Conservation (phyloP, 768 basidiomycete genomes). For the Leccinum aurantiacum region DNA sequence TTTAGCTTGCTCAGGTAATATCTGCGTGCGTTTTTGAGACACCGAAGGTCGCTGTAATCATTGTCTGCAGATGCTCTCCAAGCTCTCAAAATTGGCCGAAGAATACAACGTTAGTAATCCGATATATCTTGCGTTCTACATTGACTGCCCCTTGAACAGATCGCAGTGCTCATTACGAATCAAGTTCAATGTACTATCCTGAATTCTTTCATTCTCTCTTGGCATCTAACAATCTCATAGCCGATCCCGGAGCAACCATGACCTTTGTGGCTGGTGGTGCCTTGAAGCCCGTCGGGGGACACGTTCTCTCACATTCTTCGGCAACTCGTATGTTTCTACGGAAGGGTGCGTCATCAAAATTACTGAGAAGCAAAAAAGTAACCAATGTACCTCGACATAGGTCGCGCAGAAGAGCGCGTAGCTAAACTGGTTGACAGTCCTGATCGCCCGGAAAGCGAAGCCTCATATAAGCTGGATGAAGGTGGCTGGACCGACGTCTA, state of each 20-base stretch:
- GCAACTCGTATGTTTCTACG: conserved; percentile 83
- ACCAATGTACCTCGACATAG: conserved; percentile 36
- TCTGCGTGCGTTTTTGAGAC: neutral
- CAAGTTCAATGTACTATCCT: conserved; percentile 75
- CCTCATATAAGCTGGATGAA: conserved; percentile 88
- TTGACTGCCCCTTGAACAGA: conserved; percentile 40
- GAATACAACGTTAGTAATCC: conserved; percentile 70
- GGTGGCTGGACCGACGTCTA: conserved; percentile 87
- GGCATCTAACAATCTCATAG: conserved; percentile 37
- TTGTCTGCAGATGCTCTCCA: conserved; percentile 74
- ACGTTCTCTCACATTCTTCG: conserved; percentile 86
- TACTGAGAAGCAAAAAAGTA: neutral
- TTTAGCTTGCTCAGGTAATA: conserved; percentile 79
- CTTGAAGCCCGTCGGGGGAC: conserved; percentile 88
- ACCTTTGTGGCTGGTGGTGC: conserved; percentile 94
- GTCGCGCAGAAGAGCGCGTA: conserved; percentile 87
- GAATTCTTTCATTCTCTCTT: neutral
- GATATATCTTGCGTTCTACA: neutral
- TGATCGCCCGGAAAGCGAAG: conserved; percentile 86
- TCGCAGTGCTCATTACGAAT: conserved; percentile 86
- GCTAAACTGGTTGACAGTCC: conserved; percentile 90
- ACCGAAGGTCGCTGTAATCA: neutral
- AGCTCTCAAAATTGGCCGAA: conserved; percentile 87
- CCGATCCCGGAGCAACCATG: conserved; percentile 94
- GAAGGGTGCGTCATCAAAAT: conserved; percentile 56